Evolutionary conservation across 768 basidiomycete species (phyloP), one percentile per base, ranked within the genome.

Genomic region (Erythrobasidium yunnanense): DNA sequence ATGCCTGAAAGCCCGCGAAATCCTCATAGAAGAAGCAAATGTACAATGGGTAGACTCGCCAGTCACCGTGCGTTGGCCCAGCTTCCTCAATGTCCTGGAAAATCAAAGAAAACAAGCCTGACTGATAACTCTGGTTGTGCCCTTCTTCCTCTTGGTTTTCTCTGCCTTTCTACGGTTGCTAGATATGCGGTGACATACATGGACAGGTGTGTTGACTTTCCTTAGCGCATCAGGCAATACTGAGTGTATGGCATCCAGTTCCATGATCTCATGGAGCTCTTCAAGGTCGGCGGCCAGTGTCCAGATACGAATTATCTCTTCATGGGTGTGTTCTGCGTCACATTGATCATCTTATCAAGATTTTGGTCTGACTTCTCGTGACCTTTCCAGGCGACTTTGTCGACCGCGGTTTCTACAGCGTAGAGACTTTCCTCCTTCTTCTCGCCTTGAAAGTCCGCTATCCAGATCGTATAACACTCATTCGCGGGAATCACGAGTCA

Each of bases 241-340:
- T n/a, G n/a, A n/a, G n/a, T n/a, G n/a, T n/a, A n/a, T n/a, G n/a
- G n/a, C 11, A 65, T 73, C 57, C 72, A 73, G 0, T 80, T 97
- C 93, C 95, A 99, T 78, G 95, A 99, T 81, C 87, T 99, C 63
- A 92, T 90, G 65, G 95, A 99, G 77, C 86, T 97, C 46, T 96
- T 99, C 79, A 86, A 91, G 62, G 96, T 97, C 75, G 95, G 95
- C 57, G 95, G 95, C 54, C 93, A 95, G 79, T 93, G 90, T 13
- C 95, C 95, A 47, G 91, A 95, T 78, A 99, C 95, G 70, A 99
- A 96, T 79, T 99, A 99, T 77, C 87, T 99, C 73, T 99, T 97
- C 81, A 99, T 99, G 95, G 95, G 95, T 91, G 51, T 3, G 22
- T 20, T 27, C 18, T 17, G 17, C 33, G 51, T 97, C 69, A 89